Conservation (phyloP, 2,329 filamentous ascomycete genomes). For the Fusarium miscanthi region DNA sequence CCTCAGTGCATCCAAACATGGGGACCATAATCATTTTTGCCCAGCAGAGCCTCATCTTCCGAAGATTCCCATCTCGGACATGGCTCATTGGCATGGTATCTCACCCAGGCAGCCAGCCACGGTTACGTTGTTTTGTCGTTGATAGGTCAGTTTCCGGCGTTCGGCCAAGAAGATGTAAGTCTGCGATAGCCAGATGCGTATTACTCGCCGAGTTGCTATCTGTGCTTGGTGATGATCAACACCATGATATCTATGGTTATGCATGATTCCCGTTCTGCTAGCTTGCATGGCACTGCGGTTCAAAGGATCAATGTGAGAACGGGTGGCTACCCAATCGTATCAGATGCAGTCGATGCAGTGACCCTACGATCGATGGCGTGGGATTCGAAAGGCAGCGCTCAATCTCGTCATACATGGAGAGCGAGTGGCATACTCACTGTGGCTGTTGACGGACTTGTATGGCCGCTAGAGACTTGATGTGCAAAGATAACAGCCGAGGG, state of each 20-base stretch:
- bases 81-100: constrained; percentile 3
- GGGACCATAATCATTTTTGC: constrained; percentile 7
- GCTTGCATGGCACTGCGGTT: constrained; percentile 16
- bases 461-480: not conserved
- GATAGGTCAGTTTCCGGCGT: not conserved
- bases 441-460: not conserved
- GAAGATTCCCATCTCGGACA: constrained; percentile 1
- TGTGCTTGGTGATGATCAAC: constrained; percentile 5
- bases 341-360: not conserved
- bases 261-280: constrained; percentile 12
- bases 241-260: constrained; percentile 5
- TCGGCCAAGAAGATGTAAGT: constrained; percentile 4
- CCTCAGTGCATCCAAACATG: constrained; percentile 9
- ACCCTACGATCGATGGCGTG: constrained; percentile 7
- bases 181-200: not conserved
- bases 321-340: constrained; percentile 19
- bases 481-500: not conserved
- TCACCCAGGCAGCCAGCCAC: constrained; percentile 3
- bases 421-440: not conserved
- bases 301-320: constrained; percentile 6
- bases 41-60: constrained; percentile 38
- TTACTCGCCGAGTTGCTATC: constrained; percentile 14
- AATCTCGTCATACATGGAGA: constrained; percentile 7
- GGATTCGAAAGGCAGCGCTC: constrained; percentile 5
- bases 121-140: constrained; percentile 6